Evolutionary conservation across 306 rosid genomes (phyloP), one percentile per base, ranked within the genome.

Genomic region (Calophaca sinica): DNA sequence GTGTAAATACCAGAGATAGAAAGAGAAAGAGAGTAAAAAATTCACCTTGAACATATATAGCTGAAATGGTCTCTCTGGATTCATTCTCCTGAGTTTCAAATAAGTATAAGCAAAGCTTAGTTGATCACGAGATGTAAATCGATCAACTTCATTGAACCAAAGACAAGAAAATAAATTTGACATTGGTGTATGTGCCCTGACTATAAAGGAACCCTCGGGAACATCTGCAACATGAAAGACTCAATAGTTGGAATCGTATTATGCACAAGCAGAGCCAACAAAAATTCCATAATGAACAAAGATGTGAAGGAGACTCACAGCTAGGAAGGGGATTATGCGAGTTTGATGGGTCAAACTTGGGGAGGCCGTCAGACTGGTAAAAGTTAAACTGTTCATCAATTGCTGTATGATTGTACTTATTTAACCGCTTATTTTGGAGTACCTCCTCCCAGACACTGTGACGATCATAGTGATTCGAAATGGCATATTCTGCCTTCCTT

Each of bases 381-480:
- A 91, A 84, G 14, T 63, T 39, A 76, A 93, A 88, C 74, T 93
- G 97, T 76, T 88, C 90, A 39, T 93, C 97, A 48, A 93, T 93
- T 72, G 88, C 87, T 39, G 89, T 72, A 81, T 91, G 97, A 80
- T 91, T 81, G 80, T 88, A 93, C 83, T 93, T 93, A 74, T 91
- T 88, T 72, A 93, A 84, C 70, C 96, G 96, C 83, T 93, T 93
- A 70, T 93, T 93, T 84, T 93, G 98, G 82, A 84, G 86, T 41
- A 93, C 98, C 86, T 93, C 98, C 74, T 91, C 98, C 96, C 91
- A 91, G 20, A 93, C 98, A 79, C 96, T 89, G 41, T 91, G 98
- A 42, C 97, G 97, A 63, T 89, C 94, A 72, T 93, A 93, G 74
- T 93, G 98, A 81, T 93, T 93, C 32, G 98, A 91, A 82, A 93